A percentile compares a stretch with the other conserved stretches of the same genome.
Evolutionary conservation across 2,329 filamentous ascomycete genomes (phyloP).

Genomic region (Tolypocladium guangdongense): DNA sequence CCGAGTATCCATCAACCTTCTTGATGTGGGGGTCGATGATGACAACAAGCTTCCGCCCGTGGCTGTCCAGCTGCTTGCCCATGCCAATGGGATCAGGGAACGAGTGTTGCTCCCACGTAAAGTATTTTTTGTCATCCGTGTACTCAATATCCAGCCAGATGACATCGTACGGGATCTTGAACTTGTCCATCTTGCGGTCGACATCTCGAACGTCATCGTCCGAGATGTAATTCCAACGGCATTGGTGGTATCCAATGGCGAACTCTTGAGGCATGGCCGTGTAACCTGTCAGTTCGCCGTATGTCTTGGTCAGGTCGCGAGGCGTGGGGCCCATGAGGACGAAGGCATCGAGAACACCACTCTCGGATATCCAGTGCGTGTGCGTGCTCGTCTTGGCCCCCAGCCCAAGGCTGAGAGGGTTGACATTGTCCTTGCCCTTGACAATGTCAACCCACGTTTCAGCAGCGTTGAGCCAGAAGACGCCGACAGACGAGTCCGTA

Average conservation of each 20-base stretch:
- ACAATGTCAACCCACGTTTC: conserved; percentile 96
- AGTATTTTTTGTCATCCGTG: conserved; percentile 94
- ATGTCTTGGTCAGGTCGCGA: conserved; percentile 68
- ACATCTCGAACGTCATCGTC: conserved; percentile 97
- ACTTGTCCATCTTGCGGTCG: conserved; percentile 90
- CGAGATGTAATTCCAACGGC: conserved; percentile 96
- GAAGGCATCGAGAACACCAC: conserved; percentile 82
- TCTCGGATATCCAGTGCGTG: conserved; percentile 95
- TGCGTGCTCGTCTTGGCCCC: conserved; percentile 63
- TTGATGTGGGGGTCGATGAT: conserved; percentile 99
- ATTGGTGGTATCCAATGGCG: conserved; percentile 89
- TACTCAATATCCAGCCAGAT: conserved; percentile 99
- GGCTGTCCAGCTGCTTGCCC: conserved; percentile 75
- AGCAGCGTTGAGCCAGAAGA: conserved; percentile 95
- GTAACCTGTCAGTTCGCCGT: conserved; percentile 82
- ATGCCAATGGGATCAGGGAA: conserved; percentile 81
- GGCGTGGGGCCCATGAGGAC: conserved; percentile 87
- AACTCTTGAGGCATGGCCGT: conserved; percentile 89
- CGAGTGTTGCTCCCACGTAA: conserved; percentile 86
- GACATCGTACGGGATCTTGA: conserved; percentile 92
- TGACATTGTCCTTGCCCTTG: conserved; percentile 63
- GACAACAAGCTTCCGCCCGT: conserved; percentile 80
- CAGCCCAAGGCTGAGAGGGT: conserved; percentile 66
- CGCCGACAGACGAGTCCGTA: conserved; percentile 83
- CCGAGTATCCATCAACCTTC: conserved; percentile 66